Conservation (phyloP, 108 stramenopile genomes). For the Skeletonema marinoi region DNA sequence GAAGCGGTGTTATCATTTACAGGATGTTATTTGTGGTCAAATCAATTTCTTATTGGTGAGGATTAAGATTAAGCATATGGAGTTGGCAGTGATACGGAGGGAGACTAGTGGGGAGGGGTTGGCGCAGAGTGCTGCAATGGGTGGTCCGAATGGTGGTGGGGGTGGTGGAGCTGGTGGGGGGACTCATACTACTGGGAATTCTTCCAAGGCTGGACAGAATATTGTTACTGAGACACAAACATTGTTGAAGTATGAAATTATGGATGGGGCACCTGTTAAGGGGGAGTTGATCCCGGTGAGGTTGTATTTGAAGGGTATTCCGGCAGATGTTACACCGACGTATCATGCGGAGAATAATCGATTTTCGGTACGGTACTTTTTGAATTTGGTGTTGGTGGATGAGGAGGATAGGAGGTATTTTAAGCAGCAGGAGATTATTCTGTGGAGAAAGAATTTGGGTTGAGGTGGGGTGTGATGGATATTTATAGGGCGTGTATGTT, state of each 20-base stretch:
- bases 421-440: slow-evolving; percentile 98
- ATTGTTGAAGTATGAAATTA: slow-evolving; percentile 97
- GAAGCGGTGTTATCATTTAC: slow-evolving; percentile 87
- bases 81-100: slow-evolving; percentile 96
- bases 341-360: slow-evolving; percentile 92
- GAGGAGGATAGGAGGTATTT: slow-evolving; percentile 99
- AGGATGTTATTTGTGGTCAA: slow-evolving; percentile 95
- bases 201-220: slow-evolving; percentile 52
- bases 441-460: slow-evolving; percentile 94
- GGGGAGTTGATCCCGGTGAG: slow-evolving; percentile 90
- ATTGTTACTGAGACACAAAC: slow-evolving; percentile 97
- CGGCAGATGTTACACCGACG: slow-evolving; percentile 98
- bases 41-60: slow-evolving; percentile 97
- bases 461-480: slow-evolving; percentile 13
- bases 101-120: slow-evolving; percentile 93
- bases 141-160: background rate
- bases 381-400: slow-evolving; percentile 99
- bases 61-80: slow-evolving; percentile 99
- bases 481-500: background rate
- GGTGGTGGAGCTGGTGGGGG: background rate
- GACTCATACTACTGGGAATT: slow-evolving; percentile 6
- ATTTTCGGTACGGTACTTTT: slow-evolving; percentile 96
- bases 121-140: slow-evolving; percentile 41
- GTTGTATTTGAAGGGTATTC: slow-evolving; percentile 86
- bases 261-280: slow-evolving; percentile 99